Evolutionary conservation across 2,329 filamentous ascomycete species (phyloP), one percentile per base, ranked within the genome.

Genomic region (Pseudocercospora vitis): DNA sequence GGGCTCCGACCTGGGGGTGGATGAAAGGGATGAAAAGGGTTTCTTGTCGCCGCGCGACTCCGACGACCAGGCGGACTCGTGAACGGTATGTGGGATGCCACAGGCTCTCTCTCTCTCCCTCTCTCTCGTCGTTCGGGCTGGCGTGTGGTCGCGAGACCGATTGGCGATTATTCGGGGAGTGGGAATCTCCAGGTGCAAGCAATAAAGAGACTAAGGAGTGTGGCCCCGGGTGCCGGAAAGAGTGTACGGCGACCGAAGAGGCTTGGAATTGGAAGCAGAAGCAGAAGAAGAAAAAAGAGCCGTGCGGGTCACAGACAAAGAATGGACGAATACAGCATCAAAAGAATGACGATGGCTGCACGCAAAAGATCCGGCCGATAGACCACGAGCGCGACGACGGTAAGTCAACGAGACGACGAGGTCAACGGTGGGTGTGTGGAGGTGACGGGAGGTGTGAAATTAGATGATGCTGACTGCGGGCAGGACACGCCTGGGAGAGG

Each of bases 321-420:
- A 60, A 63, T 58, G 55, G 32, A 45, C 50, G 54, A 48, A 55
- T 53, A 57, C 60, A 63, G 61, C 65, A 64, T 60, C 65, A 66
- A 58, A 68, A 65, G 56, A 65, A 67, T 65, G 50, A 61, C 65
- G 64, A 62, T 62, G 62, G 60, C 60, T 52, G 49, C 18, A 53
- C 51, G 48, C 46, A 47, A 28, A 40, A 52, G 48, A 31, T 47
- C 14, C 35, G 31, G 24, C 21, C 21, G 40, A 46, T 46, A 52
- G 50, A 39, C 50, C 35, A 47, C 31, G 37, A 40, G 11, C 44
- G 45, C 35, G 44, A 45, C 40, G 53, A 35, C 35, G 54, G 44
- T 44, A 42, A 55, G 31, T 47, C 52, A 50, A 53, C 16, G 48
- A 51, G 35, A 9, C 28, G 52, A 23, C 29, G 32, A 39, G 35